Evolutionary conservation across 1,284 basidiomycete species (phyloP), one percentile per base, ranked within the genome.

Genomic region (Tilletia horrida): DNA sequence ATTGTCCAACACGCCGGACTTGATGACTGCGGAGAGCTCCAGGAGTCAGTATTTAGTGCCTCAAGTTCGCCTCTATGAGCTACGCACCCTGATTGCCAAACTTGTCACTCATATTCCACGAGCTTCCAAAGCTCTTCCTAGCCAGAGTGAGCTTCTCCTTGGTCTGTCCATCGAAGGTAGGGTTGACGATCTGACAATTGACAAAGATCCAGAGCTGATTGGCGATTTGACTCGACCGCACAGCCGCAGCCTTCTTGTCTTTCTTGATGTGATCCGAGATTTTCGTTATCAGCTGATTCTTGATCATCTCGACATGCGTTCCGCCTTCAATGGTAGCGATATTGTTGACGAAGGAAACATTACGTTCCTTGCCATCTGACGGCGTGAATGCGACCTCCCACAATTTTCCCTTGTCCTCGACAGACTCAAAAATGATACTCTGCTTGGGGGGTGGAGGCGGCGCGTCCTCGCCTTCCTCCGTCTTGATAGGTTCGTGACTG

Each of bases 131-230:
- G 81, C 96, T 95, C 62, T 88, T 90, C 47, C 89, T 85, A 27
- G 90, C 89, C 61, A 98, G 85, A 1, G 94, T 98, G 74, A 98
- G 84, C 8, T 90, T 92, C 83, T 99, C 96, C 85, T 99, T 99
- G 61, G 96, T 98, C 84, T 99, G 96, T 84, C 93, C 94, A 86
- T 99, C 95, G 83, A 99, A 99, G 0, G 94, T 92, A 9, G 96
- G 95, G 81, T 99, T 99, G 84, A 97, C 94, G 72, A 98, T 91
- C 71, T 97, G 86, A 25, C 92, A 89, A 79, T 98, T 98, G 82
- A 99, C 90, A 80, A 98, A 99, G 69, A 99, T 87, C 93, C 93
- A 96, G 88, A 98, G 93, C 81, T 99, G 94, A 81, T 91, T 94
- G 85, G 92, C 95, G 84, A 98, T 90, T 83, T 97, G 93, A 69